A percentile compares a stretch with the other conserved stretches of the same genome.
Conservation (phyloP, 1,284 basidiomycete genomes). For the Ceratobasidium sp. region DNA sequence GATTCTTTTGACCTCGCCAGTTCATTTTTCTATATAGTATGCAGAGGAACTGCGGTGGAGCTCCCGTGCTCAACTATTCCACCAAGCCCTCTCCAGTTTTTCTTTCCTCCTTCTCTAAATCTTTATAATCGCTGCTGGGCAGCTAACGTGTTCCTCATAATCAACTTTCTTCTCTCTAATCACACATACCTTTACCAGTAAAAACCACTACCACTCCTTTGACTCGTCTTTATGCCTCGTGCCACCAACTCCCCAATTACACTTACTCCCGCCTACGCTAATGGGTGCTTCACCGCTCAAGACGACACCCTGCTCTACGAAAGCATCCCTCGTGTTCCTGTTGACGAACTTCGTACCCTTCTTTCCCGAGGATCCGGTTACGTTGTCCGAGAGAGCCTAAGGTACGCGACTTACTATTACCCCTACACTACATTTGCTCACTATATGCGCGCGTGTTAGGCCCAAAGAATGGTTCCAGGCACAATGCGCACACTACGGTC, state of each 20-base stretch:
- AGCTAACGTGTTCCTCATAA: neutral
- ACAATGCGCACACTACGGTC: constrained; percentile 30
- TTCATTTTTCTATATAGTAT: neutral
- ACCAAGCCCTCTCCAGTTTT: neutral
- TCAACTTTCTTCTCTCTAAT: neutral
- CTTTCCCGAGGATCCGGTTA: constrained; percentile 8
- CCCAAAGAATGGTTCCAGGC: constrained; percentile 24
- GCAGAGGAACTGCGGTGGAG: neutral
- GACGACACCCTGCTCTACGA: constrained; percentile 3
- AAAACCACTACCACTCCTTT: neutral
- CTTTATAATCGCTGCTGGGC: constrained; percentile 11
- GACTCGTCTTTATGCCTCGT: neutral
- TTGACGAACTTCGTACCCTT: neutral
- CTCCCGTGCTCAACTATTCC: neutral
- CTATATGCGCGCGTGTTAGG: constrained; percentile 13
- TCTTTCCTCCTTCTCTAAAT: neutral
- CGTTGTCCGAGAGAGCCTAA: neutral
- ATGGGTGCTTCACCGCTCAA: neutral
- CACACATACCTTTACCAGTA: neutral
- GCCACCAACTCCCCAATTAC: neutral
- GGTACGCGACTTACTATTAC: neutral
- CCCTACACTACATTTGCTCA: neutral
- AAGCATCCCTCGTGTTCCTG: neutral
- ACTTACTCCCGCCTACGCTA: neutral
- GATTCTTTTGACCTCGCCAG: neutral